Evolutionary conservation across 1,284 basidiomycete genomes (phyloP), one percentile per base, ranked within the genome.

Genomic region (Tilletia walkeri): DNA sequence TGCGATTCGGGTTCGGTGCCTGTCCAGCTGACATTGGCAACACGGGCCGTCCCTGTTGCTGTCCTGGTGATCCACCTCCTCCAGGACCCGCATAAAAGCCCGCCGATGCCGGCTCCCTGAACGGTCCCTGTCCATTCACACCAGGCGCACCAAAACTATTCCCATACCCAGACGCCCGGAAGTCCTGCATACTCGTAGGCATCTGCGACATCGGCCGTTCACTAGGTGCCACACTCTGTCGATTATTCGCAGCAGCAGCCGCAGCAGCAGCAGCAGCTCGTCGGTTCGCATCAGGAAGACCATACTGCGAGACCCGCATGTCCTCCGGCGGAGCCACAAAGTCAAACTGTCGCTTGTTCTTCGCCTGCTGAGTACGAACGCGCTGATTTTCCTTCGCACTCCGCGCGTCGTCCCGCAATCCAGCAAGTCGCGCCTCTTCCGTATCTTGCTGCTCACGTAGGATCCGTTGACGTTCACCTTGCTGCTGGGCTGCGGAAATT

Each of bases 1-100:
- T 34, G 3, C 59, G 59, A 24, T 65, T 87, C 86, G 73, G 86
- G 85, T 75, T 89, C 85, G 76, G 87, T 86, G 59, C 68, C 70
- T 47, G 67, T 49, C 63, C 74, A 66, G 59, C 73, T 73, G 68
- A 68, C 71, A 72, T 78, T 72, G 78, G 80, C 79, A 81, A 84
- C 80, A 78, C 80, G 68, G 76, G 84, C 69, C 78, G 82, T 74
- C 80, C 79, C 76, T 81, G 84, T 67, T 79, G 72, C 41, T 1
- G 41, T 45, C 24, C 24, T 30, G 24, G 24, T 30, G 24, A 30
- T 30, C 9, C 9, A 45, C 41, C 41, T 9, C 41, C 41, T 9
- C 9, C 9, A 45, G 50, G 50, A 53, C 50, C 50, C 50, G 6
- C 10, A 5, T 24, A 18, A 18, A 18, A 18, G 50, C 16, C 14